Evolutionary conservation across 148 eudicot genomes (phyloP), one percentile per base, ranked within the genome.

Genomic region (Hydrangea macrophylla): DNA sequence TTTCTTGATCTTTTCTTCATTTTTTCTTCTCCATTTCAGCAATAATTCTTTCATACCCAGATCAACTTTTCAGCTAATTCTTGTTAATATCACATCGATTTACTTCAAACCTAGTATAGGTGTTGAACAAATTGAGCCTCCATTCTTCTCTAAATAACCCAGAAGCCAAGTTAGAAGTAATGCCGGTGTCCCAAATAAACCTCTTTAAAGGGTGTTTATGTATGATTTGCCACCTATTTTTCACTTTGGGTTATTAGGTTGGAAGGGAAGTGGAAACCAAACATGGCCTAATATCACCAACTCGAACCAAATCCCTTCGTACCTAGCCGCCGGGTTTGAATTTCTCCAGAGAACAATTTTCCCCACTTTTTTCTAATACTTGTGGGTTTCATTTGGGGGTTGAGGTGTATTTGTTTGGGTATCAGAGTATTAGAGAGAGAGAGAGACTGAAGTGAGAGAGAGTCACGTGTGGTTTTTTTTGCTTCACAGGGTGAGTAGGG

Each of bases 241-340:
- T 76, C 99, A 95, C 76, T 95, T 95, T 26, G 96, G 90, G 72
- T 77, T 95, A 54, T 69, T 91, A 72, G 96, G 86, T 58, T 91
- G 96, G 99, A 86, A 76, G 64, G 76, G 86, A 33, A 70, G 57
- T 26, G 59, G 68, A 5, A 64, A 78, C 57, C 80, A 80, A 65
- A 81, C 63, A 63, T 95, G 99, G 99, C 99, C 97, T 30, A 74
- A 84, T 76, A 76, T 94, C 56, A 59, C 74, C 64, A 73, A 70
- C n/a, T 64, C 60, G 11, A 76, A 69, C 73, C 63, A 37, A 44
- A 75, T 91, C 40, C 99, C 99, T 11, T 65, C 74, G 2, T 95
- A 95, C 78, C 99, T 96, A 0, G 99, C n/a, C n/a, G n/a, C n/a
- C n/a, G n/a, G n/a, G n/a, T n/a, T n/a, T n/a, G n/a, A n/a, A n/a